These are phyloP conservation scores for Apiospora marii DNA, from an alignment of 2,329 filamentous ascomycete species.

Conservation along the genomic window DNA sequence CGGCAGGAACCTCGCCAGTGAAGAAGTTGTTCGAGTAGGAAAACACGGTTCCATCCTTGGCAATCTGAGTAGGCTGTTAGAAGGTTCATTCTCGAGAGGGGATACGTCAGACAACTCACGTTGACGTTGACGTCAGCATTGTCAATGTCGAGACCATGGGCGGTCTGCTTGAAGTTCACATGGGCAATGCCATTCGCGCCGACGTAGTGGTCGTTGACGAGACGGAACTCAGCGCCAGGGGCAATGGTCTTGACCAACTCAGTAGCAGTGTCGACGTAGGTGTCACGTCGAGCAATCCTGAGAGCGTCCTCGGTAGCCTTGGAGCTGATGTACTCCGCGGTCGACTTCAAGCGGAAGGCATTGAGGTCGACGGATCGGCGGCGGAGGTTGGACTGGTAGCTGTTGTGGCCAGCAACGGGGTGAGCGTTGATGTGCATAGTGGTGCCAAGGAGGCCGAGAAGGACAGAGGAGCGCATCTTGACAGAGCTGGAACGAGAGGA, in stretches of 20 bases:
- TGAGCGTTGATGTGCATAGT: slow-evolving; percentile 40
- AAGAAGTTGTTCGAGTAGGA: slow-evolving; percentile 61
- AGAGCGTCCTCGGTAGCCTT: slow-evolving; percentile 34
- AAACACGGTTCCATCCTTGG: slow-evolving; percentile 61
- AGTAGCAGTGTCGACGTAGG: slow-evolving; percentile 53
- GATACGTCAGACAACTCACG: slow-evolving; percentile 47
- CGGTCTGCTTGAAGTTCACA: slow-evolving; percentile 67
- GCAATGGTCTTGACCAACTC: slow-evolving; percentile 50
- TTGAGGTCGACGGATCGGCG: slow-evolving; percentile 45
- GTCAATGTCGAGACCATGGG: slow-evolving; percentile 65
- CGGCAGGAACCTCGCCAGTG: slow-evolving; percentile 52
- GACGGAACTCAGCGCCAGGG: slow-evolving; percentile 54
- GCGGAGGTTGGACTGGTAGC: slow-evolving; percentile 37
- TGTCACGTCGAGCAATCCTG: slow-evolving; percentile 40
- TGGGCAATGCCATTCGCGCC: slow-evolving; percentile 63
- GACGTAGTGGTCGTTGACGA: slow-evolving; percentile 61
- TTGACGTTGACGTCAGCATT: slow-evolving; percentile 69
- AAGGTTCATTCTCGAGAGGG: not conserved
- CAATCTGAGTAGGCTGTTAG: slow-evolving; percentile 48
- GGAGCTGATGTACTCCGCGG: slow-evolving; percentile 42
- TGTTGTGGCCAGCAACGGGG: slow-evolving; percentile 33
- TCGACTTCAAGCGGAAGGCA: slow-evolving; percentile 41
- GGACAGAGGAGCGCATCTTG: slow-evolving; percentile 42
- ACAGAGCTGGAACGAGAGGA: slow-evolving; percentile 3
- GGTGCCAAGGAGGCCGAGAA: slow-evolving; percentile 45